Evolutionary conservation across 352 stramenopile genomes (phyloP).

Genomic region (Globisporangium cystogenes): DNA sequence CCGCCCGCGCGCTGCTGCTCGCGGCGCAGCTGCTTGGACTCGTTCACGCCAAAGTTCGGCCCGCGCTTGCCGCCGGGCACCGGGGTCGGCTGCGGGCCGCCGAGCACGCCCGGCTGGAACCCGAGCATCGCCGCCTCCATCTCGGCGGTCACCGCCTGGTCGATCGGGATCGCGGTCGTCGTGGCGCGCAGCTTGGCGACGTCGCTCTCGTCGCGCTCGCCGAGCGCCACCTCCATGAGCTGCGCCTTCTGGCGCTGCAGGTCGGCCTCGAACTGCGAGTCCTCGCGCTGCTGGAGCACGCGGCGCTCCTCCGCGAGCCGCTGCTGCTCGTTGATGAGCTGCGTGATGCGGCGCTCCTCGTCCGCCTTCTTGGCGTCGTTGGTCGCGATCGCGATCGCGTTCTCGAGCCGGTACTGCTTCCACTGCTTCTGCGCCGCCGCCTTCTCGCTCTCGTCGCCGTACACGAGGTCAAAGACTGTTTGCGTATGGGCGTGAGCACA

Average conservation of each 20-base stretch:
- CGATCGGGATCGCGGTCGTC: conserved; percentile 79
- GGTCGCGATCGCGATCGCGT: conserved; percentile 75
- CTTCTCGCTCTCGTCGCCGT: conserved; percentile 70
- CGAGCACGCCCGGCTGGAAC: conserved; percentile 71
- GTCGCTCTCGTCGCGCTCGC: conserved; percentile 76
- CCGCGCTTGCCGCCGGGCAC: conserved; percentile 78
- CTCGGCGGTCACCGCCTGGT: conserved; percentile 81
- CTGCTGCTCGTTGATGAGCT: conserved; percentile 82
- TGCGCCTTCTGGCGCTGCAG: conserved; percentile 76
- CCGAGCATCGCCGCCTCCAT: conserved; percentile 89
- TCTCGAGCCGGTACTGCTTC: conserved; percentile 83
- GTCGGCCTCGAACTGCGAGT: conserved; percentile 77
- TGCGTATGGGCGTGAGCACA: too few relatives aligned
- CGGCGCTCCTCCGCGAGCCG: conserved; percentile 70
- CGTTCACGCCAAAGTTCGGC: conserved; percentile 70
- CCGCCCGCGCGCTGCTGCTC: conserved; percentile 77
- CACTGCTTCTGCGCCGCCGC: conserved; percentile 70
- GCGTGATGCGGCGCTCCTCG: conserved; percentile 79
- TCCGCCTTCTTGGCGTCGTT: conserved; percentile 86
- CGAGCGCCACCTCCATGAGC: conserved; percentile 82
- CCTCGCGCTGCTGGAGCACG: conserved; percentile 70
- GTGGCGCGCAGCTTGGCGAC: conserved; percentile 66
- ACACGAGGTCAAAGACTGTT: conserved; percentile 81
- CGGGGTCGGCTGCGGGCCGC: conserved; percentile 65
- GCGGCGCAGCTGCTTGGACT: conserved; percentile 72